phyloP scores from a whole-genome alignment of 2,329 filamentous ascomycete genomes.

The Reticulascus tulasneorum region DNA sequence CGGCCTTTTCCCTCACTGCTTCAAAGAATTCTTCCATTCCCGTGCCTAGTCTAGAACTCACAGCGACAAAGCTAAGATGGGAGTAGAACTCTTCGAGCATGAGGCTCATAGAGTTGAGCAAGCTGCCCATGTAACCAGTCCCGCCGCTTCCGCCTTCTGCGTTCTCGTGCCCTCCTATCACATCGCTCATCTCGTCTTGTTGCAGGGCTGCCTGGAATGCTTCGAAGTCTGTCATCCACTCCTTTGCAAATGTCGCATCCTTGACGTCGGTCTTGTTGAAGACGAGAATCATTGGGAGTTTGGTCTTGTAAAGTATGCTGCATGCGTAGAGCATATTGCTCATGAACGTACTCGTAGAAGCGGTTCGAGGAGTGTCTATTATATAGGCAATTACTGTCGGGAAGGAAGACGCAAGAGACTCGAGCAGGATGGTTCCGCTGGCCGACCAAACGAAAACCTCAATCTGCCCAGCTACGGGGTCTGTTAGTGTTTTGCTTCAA shows the following conservation, averaged over 20 bases:
- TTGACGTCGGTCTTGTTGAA: conserved; percentile 99
- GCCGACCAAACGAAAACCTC: conserved; percentile 99
- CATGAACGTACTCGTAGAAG: conserved; percentile 96
- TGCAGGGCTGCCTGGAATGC: conserved; percentile 84
- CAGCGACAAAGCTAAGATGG: conserved; percentile 86
- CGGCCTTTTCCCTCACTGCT: conserved; percentile 79
- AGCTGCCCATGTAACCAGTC: conserved; percentile 91
- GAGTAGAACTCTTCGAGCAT: conserved; percentile 98
- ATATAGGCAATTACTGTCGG: conserved; percentile 97
- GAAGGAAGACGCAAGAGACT: conserved; percentile 88
- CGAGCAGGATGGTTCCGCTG: conserved; percentile 87
- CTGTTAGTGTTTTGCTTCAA: not conserved
- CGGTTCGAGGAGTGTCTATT: conserved; percentile 91
- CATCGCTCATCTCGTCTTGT: conserved; percentile 73
- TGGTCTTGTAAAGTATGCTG: conserved; percentile 98
- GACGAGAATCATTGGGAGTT: conserved; percentile 95
- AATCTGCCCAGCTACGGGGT: conserved; percentile 70
- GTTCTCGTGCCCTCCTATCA: conserved; percentile 69
- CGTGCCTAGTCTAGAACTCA: conserved; percentile 87
- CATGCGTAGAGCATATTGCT: conserved; percentile 99
- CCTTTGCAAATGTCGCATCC: conserved; percentile 84
- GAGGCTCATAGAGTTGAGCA: conserved; percentile 96
- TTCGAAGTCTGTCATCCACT: conserved; percentile 99
- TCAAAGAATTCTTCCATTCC: conserved; percentile 93
- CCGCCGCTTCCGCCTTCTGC: conserved; percentile 58